Base-by-base conservation (phyloP, 805 yeast genomes). In the Zygosaccharomyces lentus region DNA sequence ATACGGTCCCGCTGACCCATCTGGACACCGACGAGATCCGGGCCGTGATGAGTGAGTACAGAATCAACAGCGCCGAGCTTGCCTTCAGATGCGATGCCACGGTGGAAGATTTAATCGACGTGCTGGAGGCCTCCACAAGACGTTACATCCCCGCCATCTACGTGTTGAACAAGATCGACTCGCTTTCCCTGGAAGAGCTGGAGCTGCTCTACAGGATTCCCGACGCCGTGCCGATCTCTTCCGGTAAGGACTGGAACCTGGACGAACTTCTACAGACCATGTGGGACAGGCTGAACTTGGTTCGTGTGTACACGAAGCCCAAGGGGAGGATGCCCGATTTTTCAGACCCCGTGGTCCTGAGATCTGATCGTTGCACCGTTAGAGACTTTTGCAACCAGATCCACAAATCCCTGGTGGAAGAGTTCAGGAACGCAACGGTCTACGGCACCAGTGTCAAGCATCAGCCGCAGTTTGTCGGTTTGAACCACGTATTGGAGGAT, bases 31-130 rank as follows among this genome's bases (percentile, higher is more conserved):
- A 90, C 61, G 97, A 90, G 68, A 87, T 93, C 59, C 78, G 85
- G 61, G 99, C 99, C 2, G 99, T 93, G 43, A 87, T 93, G 93
- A 75, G 82, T 44, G 99, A 93, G 72, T 93, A 93, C 70, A 81
- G 90, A 65, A 87, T 93, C 57, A 88, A 90, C 66, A 86, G 96
- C 38, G 98, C 99, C 12, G 97, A 93, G 66, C 86, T 93, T 55
- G 93, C 96, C 1, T 84, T 93, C 71, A 76, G 99, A 64, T 90
- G 98, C 66, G 99, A 93, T 67, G 99, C 99, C 17, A 87, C 96
- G 0, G 95, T 95, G 16, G 99, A 93, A 64, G 99, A 93, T 62
- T 73, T 93, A 57, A 93, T 93, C 58, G 99, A 93, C 65, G 87
- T 90, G 9, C 77, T 93, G 45, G 99, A 93, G 70, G 90, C 85